phyloP scores from a whole-genome alignment of 1,284 basidiomycete species.

The Phaffia rhodozyma region DNA sequence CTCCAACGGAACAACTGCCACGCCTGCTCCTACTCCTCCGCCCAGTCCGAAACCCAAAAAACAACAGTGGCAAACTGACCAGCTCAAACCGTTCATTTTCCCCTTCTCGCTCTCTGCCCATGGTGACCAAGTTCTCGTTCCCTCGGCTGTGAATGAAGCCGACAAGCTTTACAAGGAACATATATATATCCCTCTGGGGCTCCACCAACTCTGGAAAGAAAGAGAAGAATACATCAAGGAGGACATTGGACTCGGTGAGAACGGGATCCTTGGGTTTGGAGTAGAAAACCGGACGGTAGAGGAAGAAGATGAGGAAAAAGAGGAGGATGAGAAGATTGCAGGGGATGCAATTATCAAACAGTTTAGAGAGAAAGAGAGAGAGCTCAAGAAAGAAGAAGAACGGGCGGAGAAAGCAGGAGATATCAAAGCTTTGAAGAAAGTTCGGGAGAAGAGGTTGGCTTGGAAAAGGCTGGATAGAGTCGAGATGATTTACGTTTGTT shows the following conservation, averaged over 20 bases:
- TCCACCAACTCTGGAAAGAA: constrained; percentile 90
- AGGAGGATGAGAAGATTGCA: constrained; percentile 27
- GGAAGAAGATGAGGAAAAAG: constrained; percentile 21
- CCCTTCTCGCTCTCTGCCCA: constrained; percentile 58
- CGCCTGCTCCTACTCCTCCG: constrained; percentile 80
- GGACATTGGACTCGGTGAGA: constrained; percentile 66
- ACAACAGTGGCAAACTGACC: constrained; percentile 97
- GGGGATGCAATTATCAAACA: constrained; percentile 33
- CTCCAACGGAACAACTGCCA: constrained; percentile 45
- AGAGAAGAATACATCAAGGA: constrained; percentile 88
- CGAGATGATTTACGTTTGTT: constrained; percentile 77
- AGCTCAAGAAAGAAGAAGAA: constrained; percentile 47
- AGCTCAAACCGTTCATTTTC: constrained; percentile 84
- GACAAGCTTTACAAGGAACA: constrained; percentile 80
- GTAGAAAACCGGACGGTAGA: constrained; percentile 38
- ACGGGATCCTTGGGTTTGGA: constrained; percentile 44
- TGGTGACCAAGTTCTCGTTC: constrained; percentile 47
- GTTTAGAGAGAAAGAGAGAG: constrained; percentile 52
- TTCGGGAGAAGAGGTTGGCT: constrained; percentile 59
- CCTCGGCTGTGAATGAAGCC: constrained; percentile 91
- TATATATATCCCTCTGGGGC: constrained; percentile 75
- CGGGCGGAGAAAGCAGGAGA: constrained; percentile 39
- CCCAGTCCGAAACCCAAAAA: constrained; percentile 85
- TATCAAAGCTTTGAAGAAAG: constrained; percentile 48
- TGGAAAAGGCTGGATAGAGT: constrained; percentile 72